Evolutionary conservation across 305 asterid genomes (phyloP).

Genomic region (Rubia balearica): DNA sequence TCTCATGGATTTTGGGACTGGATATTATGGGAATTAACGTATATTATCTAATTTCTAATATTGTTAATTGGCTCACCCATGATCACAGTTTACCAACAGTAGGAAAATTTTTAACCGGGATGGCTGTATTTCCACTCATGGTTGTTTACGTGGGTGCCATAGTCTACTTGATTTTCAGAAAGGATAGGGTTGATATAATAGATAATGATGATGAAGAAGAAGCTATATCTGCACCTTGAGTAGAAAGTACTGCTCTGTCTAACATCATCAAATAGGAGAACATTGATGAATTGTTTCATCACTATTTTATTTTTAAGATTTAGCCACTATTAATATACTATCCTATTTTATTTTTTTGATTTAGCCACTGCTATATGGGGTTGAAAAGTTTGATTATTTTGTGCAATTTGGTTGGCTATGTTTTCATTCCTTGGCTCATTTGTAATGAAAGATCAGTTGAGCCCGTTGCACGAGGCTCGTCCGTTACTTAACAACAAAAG

Average conservation of each 20-base stretch:
- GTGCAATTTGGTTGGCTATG: too few relatives aligned
- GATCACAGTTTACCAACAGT: slow-evolving; percentile 48
- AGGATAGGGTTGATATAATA: slow-evolving; percentile 25
- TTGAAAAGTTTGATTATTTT: too few relatives aligned
- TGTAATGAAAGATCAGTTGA: too few relatives aligned
- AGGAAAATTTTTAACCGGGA: slow-evolving; percentile 60
- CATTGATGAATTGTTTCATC: background rate
- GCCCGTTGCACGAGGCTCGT: too few relatives aligned
- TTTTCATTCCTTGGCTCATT: too few relatives aligned
- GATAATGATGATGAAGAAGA: background rate
- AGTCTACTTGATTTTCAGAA: slow-evolving; percentile 65
- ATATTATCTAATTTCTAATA: slow-evolving; percentile 62
- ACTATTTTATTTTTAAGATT: too few relatives aligned
- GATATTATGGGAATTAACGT: slow-evolving; percentile 84
- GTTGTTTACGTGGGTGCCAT: slow-evolving; percentile 48
- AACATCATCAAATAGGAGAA: too few relatives aligned
- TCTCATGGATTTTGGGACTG: slow-evolving; percentile 73
- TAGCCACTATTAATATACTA: too few relatives aligned
- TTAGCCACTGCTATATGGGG: too few relatives aligned
- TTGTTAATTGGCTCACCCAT: slow-evolving; percentile 67
- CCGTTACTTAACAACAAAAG: too few relatives aligned
- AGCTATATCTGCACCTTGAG: background rate
- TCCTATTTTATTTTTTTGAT: too few relatives aligned
- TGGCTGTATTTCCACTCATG: slow-evolving; percentile 63
- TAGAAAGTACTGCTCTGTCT: background rate